Evolutionary conservation across 2,329 filamentous ascomycete genomes (phyloP), one percentile per base, ranked within the genome.

Genomic region (Colletotrichum abscissum): DNA sequence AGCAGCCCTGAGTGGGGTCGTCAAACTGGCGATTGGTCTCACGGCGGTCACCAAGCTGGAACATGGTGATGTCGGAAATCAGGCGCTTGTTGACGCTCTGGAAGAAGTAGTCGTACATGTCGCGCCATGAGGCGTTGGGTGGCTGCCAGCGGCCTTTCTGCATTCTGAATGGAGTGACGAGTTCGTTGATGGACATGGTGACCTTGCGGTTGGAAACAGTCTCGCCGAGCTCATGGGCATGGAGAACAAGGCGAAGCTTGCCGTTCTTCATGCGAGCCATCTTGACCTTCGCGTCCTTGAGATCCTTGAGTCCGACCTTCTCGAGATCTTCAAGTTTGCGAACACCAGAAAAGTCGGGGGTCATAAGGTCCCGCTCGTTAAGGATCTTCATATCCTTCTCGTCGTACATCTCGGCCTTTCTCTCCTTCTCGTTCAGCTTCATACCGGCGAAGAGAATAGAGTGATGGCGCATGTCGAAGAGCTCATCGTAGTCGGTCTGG

Each of bases 401-500:
- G 0, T 78, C 75, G 35, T 84, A 76, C 74, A 78, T 77, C 78
- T 85, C 83, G 4, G 83, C 83, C 74, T 67, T 75, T 33, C 81
- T 77, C 63, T 83, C 79, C 72, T 83, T 77, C 73, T 82, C 76
- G 75, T 84, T 81, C 69, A 86, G 81, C 78, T 81, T 81, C 49
- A 85, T 78, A 22, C 85, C 85, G 3, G 84, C 82, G 64, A 80
- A 86, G 19, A 86, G 80, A 26, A 85, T 80, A 24, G 85, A 86
- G 64, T 77, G 66, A 76, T 85, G 82, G 75, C 82, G 84, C 81
- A 86, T 78, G 77, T 86, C 85, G 63, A 86, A 86, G 56, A 86
- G 82, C 78, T 86, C 85, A 60, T 86, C 82, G 67, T 86, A 86
- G 76, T 86, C 84, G 22, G 84, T 86, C 78, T 86, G 84, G 28